Base-by-base conservation (phyloP, 2,329 filamentous ascomycete genomes). In the Harringtonia lauricola region DNA sequence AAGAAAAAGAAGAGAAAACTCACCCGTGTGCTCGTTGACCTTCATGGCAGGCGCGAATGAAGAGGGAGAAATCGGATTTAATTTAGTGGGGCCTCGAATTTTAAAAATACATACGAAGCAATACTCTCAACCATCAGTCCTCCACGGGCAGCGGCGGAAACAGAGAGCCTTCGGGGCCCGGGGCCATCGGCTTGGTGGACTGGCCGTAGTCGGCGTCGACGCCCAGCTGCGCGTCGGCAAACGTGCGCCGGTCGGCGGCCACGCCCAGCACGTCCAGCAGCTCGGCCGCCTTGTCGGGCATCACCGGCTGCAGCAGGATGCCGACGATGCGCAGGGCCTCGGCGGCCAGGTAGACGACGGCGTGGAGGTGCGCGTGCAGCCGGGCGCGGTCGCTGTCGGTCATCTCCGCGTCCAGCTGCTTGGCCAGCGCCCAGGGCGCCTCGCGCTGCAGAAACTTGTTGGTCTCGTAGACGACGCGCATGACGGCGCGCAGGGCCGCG, bases 261-360 rank as follows among this genome's bases (percentile, higher is more conserved):
- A 98, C 88, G 1, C 84, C 82, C 9, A 98, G 66, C 55, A 82
- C 74, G 58, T 95, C 83, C 1, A 98, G 72, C 28, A 95, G 62
- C 51, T 76, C 66, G 12, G 64, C 63, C 38, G 86, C 75, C 61
- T 94, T 94, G 34, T 66, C 70, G 0, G 92, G 92, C 74, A 98
- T 94, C 56, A 89, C 86, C 1, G 92, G 88, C 60, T 95, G 89
- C 36, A 98, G 66, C 38, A 96, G 67, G 52, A 98, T 95, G 14
- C 81, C 86, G 1, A 72, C 68, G 21, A 95, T 76, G 31, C 92
- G 82, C 38, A 95, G 59, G 5, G 83, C 75, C 63, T 98, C 92
- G 9, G 81, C 75, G 36, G 72, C 69, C 36, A 83, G 70, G 59
- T 77, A 95, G 24, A 98, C 69, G 31, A 74, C 71, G 52, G 70